Conservation (phyloP, 2,329 filamentous ascomycete species). For the Colletotrichum aenigma region DNA sequence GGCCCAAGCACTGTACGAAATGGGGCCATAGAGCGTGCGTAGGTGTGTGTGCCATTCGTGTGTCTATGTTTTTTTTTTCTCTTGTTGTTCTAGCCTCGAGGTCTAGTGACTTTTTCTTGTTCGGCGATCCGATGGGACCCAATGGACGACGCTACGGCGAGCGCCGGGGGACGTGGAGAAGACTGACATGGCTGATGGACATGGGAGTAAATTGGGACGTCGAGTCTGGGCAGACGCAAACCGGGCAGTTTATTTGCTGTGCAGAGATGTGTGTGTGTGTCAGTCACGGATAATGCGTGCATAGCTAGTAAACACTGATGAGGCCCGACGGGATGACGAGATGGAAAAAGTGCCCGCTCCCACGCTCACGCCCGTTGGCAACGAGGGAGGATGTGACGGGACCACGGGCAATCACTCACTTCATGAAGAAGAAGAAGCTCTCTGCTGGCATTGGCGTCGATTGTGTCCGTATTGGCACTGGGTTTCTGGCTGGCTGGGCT, state of each 20-base stretch:
- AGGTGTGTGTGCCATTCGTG: neutral
- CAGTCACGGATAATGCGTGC: neutral
- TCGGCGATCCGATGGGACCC: neutral
- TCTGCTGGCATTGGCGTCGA: neutral
- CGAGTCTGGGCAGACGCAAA: neutral
- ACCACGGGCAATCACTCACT: no score
- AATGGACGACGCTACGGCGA: neutral
- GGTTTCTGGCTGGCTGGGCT: neutral
- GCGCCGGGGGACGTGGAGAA: neutral
- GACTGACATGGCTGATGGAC: neutral
- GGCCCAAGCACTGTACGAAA: neutral
- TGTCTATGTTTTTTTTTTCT: neutral
- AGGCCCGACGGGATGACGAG: neutral
- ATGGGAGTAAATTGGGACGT: neutral
- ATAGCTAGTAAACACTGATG: neutral
- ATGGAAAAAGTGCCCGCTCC: neutral
- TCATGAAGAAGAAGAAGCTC: neutral
- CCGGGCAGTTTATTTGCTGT: neutral
- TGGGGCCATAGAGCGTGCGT: neutral
- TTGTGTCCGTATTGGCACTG: neutral
- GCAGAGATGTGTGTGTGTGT: neutral
- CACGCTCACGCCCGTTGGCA: neutral
- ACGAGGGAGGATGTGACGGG: neutral
- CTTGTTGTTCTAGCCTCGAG: neutral
- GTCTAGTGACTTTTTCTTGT: neutral